Evolutionary conservation across 83 land plant species (phyloP), one percentile per base, ranked within the genome.

Genomic region (Isoetes engelmannii): DNA sequence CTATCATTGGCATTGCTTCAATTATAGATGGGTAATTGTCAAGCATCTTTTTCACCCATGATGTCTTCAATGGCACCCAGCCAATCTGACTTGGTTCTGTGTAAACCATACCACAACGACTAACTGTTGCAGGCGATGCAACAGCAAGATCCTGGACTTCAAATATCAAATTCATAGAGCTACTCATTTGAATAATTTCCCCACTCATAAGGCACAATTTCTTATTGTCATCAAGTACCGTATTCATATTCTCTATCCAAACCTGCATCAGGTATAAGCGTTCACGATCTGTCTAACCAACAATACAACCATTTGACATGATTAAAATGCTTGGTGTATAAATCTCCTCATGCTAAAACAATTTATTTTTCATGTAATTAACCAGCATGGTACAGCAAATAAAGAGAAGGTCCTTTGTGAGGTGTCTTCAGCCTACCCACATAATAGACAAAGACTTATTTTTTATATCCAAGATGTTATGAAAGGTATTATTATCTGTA

Each of bases 241-340:
- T 79, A 59, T 79, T 79, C 81, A 79, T 79, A 49, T 79, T 79
- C 69, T 79, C 81, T 37, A 79, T 79, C 81, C 81, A 79, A 21
- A 79, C 81, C 81, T 79, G 64, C 47, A 64, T 8, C n/a, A 28
- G 37, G 37, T 28, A 28, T 28, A 28, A 28, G 37, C 37, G 37
- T 28, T 28, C 37, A 28, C 37, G 37, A 28, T 28, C 37, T 28
- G 37, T 28, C 37, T 28, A 28, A 28, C 37, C 37, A 28, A 28
- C 37, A 28, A 28, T 28, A 2, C 0, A 28, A 28, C 37, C 37
- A 28, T 0, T 28, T 28, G 37, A 28, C 37, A 28, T 28, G 37
- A 0, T 28, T 28, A 28, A 28, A 28, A 28, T 28, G 37, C 37
- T 28, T 28, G 37, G 37, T 28, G 37, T 28, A 28, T 0, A 28